Base-by-base conservation (phyloP, 495 filamentous ascomycete species). In the Penicillium fimorum region DNA sequence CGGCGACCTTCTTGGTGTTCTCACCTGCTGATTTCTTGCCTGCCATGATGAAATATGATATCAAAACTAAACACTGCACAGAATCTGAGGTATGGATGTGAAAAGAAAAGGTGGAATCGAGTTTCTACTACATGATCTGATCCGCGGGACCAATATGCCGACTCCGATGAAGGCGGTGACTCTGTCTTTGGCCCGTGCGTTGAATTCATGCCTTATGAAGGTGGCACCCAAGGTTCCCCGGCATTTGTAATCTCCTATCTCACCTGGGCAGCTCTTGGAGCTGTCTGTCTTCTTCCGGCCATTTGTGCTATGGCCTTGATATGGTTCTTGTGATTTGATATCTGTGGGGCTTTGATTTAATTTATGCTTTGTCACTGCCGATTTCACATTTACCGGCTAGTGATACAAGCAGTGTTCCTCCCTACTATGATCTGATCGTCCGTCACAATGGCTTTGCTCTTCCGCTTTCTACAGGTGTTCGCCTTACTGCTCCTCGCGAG, bases 1-100 rank as follows among this genome's bases (percentile, higher is more conserved):
- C 95, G 2, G 84, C 83, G 0, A 78, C 92, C 77, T 97, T 97
- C 79, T 96, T 97, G 64, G 83, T 87, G 75, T 87, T 89, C 61
- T 92, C 89, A 13, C 77, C 82, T 20, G 67, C 77, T 53, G 74
- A 77, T 74, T 91, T 95, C 74, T 90, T 90, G 45, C 70, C 70
- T 62, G 56, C 72, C 74, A 76, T 76, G 47, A 56, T 73, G 32
- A 38, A 41, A 13, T 53, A 44, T 42, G 6, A 27, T 15, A 4
- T 32, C 20, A 12, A 12, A 17, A 29, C 13, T 41, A 27, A 40
- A 42, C 29, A 42, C 17, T 50, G 25, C 18, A 59, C 27, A 24
- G 45, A 37, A 6, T 18, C 13, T 25, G 17, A 41, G 30, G 8
- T 41, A 54, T 43, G 38, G 37, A 38, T 17, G 44, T 50, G 22